Evolutionary conservation across 2,329 filamentous ascomycete species (phyloP).

Genomic region (Colletotrichum eleusines): DNA sequence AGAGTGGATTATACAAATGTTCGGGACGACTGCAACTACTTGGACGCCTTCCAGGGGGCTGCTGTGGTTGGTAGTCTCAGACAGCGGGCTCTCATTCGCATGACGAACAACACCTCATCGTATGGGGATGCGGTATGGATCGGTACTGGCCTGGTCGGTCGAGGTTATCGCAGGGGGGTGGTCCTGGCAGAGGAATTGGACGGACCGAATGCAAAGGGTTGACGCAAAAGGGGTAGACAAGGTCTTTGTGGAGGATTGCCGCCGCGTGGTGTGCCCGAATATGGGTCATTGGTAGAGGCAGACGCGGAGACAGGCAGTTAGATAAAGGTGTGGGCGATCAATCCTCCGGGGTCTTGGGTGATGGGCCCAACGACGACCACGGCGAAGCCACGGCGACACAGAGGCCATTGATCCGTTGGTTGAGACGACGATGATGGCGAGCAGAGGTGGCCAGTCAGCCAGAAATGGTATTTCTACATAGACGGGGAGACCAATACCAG

Average conservation of each 20-base stretch:
- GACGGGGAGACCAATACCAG: no score
- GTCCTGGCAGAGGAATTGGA: conserved; percentile 29
- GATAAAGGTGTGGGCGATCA: conserved; percentile 17
- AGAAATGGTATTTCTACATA: no score
- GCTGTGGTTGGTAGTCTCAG: conserved; percentile 9
- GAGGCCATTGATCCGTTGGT: background rate
- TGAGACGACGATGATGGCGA: background rate
- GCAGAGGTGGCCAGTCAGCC: no score
- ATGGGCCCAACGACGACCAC: background rate
- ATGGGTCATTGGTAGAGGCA: conserved; percentile 23
- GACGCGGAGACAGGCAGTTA: conserved; percentile 11
- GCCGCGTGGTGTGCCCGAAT: conserved; percentile 19
- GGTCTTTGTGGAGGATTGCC: conserved; percentile 36
- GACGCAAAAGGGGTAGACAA: conserved; percentile 36
- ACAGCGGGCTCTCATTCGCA: conserved; percentile 15
- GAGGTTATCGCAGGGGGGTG: background rate
- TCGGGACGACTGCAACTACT: background rate
- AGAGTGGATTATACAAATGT: conserved; percentile 1
- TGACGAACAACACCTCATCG: conserved; percentile 7
- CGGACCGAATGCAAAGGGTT: conserved; percentile 40
- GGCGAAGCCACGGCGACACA: background rate
- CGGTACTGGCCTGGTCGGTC: conserved; percentile 31
- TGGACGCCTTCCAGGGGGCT: conserved; percentile 17
- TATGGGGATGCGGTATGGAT: conserved; percentile 27
- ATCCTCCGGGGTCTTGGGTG: conserved; percentile 1